Conservation (phyloP, 1,284 basidiomycete genomes). For the Inonotus obliquus region DNA sequence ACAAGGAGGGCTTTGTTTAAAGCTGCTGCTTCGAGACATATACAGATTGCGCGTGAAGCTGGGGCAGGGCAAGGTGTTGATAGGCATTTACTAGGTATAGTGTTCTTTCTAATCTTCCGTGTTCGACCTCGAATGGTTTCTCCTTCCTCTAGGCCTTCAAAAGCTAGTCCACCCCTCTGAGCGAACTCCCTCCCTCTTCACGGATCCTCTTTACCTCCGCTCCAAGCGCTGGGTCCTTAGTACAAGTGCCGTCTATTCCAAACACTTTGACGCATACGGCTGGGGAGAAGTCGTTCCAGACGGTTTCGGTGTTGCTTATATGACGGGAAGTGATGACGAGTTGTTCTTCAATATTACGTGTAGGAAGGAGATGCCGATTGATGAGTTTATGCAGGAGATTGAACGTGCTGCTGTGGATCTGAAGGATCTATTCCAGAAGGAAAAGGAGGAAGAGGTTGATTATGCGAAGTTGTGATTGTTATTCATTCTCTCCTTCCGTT, state of each 20-base stretch:
- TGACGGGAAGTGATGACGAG: slow-evolving; percentile 69
- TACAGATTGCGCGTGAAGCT: slow-evolving; percentile 65
- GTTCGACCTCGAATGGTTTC: neutral
- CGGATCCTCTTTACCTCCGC: slow-evolving; percentile 65
- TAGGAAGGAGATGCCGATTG: slow-evolving; percentile 70
- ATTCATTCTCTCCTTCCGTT: too few species aligned
- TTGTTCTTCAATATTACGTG: slow-evolving; percentile 82
- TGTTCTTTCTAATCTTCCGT: neutral
- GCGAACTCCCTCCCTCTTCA: slow-evolving; percentile 60
- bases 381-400: slow-evolving; percentile 61
- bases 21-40: slow-evolving; percentile 67
- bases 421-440: slow-evolving; percentile 42
- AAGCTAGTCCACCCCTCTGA: slow-evolving; percentile 59
- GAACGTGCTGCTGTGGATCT: slow-evolving; percentile 62
- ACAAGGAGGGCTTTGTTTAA: slow-evolving; percentile 57
- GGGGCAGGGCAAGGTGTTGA: slow-evolving; percentile 76
- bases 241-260: slow-evolving; percentile 85
- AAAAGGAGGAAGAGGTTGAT: neutral
- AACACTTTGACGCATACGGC: slow-evolving; percentile 77
- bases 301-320: slow-evolving; percentile 75
- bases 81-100: slow-evolving; percentile 74
- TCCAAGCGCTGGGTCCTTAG: slow-evolving; percentile 71
- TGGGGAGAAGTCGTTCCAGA: slow-evolving; percentile 84
- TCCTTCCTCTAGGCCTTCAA: slow-evolving; percentile 53
- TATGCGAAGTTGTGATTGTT: slow-evolving; percentile 1